A percentile compares a stretch with the other conserved stretches of the same genome.
These are phyloP conservation scores for Phytopythium boreale DNA, from an alignment of 352 stramenopile species.

Conservation along the genomic window DNA sequence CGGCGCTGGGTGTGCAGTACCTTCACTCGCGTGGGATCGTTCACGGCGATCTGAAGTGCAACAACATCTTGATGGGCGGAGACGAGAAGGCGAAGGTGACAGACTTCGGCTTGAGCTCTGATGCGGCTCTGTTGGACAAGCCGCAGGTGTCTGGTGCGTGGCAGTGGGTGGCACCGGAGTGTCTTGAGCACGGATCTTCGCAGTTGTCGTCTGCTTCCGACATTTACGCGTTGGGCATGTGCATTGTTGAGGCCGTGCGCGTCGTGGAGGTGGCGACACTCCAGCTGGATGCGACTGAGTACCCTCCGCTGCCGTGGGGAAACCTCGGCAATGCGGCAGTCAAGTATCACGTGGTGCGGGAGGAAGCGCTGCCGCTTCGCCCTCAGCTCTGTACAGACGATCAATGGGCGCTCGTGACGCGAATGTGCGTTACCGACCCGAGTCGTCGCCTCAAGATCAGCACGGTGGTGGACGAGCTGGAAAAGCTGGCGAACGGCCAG, in stretches of 20 bases:
- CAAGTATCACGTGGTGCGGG: not conserved
- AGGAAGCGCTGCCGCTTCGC: not conserved
- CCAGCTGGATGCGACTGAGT: not conserved
- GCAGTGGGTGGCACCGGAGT: not conserved
- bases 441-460: not conserved
- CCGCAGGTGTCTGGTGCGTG: not conserved
- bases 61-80: not conserved
- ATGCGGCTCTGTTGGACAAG: not conserved
- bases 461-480: not conserved
- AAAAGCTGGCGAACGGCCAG: not conserved
- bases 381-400: not conserved
- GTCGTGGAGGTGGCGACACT: not conserved
- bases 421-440: not conserved
- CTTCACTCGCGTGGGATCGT: conserved; percentile 4
- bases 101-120: not conserved
- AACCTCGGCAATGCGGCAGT: not conserved
- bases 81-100: not conserved
- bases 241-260: not conserved
- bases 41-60: conserved; percentile 8
- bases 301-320: not conserved
- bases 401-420: not conserved
- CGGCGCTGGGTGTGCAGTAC: not conserved
- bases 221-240: conserved; percentile 2
- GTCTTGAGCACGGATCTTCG: not conserved
- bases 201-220: not conserved